These are phyloP conservation scores for Colletotrichum ledebouriae DNA, from an alignment of 2,329 filamentous ascomycete genomes.

Conservation along the genomic window DNA sequence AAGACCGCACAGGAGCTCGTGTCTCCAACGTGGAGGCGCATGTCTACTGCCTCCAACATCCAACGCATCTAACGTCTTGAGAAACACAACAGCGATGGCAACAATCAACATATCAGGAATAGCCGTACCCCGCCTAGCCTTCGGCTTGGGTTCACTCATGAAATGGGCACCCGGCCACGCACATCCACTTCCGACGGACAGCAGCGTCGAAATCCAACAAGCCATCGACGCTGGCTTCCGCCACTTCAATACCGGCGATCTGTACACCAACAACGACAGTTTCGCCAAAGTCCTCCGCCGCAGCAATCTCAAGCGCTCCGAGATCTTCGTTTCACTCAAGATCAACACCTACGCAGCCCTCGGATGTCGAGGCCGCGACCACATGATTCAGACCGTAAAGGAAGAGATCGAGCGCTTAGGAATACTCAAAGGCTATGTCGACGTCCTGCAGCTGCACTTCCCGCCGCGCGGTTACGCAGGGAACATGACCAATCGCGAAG, in stretches of 20 bases:
- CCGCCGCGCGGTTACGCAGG: conserved; percentile 10
- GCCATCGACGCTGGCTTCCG: neutral
- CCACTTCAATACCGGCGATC: neutral
- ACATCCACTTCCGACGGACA: neutral
- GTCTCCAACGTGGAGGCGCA: neutral
- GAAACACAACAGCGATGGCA: neutral
- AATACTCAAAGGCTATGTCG: neutral
- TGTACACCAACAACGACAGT: conserved; percentile 1
- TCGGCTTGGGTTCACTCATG: conserved; percentile 1
- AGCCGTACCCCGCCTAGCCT: neutral
- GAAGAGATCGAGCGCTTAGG: neutral
- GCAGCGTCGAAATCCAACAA: conserved; percentile 1
- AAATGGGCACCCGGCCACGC: neutral
- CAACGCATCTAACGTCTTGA: neutral
- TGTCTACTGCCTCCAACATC: neutral
- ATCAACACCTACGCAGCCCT: neutral
- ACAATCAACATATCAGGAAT: conserved; percentile 6
- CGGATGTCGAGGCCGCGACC: conserved; percentile 1
- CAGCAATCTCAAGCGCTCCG: conserved; percentile 1
- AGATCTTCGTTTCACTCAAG: neutral
- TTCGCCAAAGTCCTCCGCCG: neutral
- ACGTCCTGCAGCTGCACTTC: conserved; percentile 11
- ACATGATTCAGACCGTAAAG: neutral
- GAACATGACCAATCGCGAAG: conserved; percentile 17
- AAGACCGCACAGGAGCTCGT: no score